Base-by-base conservation (phyloP, 805 yeast species). In the Kuraishia piskuri region DNA sequence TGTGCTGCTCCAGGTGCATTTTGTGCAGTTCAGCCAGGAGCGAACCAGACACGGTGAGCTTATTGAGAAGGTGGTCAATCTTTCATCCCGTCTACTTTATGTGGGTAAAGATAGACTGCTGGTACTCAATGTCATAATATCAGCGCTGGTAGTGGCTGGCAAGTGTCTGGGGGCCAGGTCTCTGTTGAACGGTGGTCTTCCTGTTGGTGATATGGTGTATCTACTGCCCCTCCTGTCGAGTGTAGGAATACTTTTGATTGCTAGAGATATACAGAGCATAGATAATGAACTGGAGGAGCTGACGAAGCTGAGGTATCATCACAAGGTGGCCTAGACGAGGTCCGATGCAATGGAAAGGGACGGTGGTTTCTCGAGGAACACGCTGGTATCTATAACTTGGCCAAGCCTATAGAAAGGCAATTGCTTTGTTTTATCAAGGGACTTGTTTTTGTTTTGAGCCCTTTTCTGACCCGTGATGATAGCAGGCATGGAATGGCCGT, bases 261-360 rank as follows among this genome's bases (percentile, higher is more conserved):
- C 58, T 10, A 52, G 50, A 9, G 66, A 65, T 50, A 53, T 59
- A 9, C 53, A 57, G 1, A 51, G 51, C 2, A 26, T 68, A 19
- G 57, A 53, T n/a, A 45, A 50, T 2, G 61, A 60, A 20, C 55
- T 68, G 17, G 22, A 50, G 0, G 31, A 59, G 17, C 55, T 68
- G 37, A 62, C 63, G 26, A 57, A 51, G 24, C 22, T 62, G 48
- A 64, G 57, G 50, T 68, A 68, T 53, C 48, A 62, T 51, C 67
- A 66, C 52, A 68, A 66, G 52, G 66, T 62, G 25, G 72, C 69
- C 23, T 68, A n/a, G 40, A 9, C 17, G 47, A 22, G 9, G 21
- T n/a, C 3, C 5, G 23, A 8, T 45, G 47, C 14, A 45, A 9
- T 25, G 31, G 31, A 10, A 7, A 25, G 31, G 6, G 31, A 7